Evolutionary conservation across 208 protist species (phyloP).

Genomic region (Leishmania mexicana): DNA sequence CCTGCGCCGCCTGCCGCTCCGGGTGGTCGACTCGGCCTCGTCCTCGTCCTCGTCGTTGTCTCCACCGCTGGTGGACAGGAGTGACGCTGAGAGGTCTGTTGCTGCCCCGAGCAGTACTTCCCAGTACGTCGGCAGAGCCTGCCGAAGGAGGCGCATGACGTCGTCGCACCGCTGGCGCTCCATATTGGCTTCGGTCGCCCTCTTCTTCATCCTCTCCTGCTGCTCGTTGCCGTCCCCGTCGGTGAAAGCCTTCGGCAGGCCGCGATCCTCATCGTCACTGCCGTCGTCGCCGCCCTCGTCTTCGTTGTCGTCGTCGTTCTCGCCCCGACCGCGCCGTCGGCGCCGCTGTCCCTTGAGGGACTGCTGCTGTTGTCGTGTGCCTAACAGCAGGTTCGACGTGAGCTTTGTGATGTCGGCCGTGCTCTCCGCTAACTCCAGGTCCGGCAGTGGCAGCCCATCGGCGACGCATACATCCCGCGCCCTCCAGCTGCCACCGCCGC

Average conservation of each 20-base stretch:
- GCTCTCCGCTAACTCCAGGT: slow-evolving; percentile 28
- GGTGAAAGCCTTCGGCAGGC: not conserved
- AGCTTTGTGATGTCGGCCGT: slow-evolving; percentile 25
- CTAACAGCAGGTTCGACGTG: not conserved
- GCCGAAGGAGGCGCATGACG: slow-evolving; percentile 28
- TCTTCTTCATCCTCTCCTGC: not conserved
- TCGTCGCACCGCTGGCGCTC: slow-evolving; percentile 1
- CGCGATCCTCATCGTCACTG: slow-evolving; percentile 5
- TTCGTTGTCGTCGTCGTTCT: slow-evolving; percentile 6
- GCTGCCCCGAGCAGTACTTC: slow-evolving; percentile 34
- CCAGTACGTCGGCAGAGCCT: slow-evolving; percentile 33
- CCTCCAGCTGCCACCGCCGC: slow-evolving; percentile 3
- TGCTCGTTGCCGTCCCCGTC: slow-evolving; percentile 8
- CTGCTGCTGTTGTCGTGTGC: not conserved
- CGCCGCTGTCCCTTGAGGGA: not conserved
- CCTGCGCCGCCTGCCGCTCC: slow-evolving; percentile 5
- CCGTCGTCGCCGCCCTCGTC: not conserved
- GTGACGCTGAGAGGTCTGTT: slow-evolving; percentile 7
- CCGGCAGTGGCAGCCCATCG: slow-evolving; percentile 9
- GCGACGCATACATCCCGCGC: not conserved
- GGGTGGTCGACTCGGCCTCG: not conserved
- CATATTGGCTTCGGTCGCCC: not conserved
- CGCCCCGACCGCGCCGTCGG: not conserved
- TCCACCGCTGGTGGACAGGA: not conserved
- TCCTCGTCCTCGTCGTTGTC: slow-evolving; percentile 10